These are phyloP conservation scores for Globisporangium cystogenes DNA, from an alignment of 352 stramenopile species.

Conservation along the genomic window DNA sequence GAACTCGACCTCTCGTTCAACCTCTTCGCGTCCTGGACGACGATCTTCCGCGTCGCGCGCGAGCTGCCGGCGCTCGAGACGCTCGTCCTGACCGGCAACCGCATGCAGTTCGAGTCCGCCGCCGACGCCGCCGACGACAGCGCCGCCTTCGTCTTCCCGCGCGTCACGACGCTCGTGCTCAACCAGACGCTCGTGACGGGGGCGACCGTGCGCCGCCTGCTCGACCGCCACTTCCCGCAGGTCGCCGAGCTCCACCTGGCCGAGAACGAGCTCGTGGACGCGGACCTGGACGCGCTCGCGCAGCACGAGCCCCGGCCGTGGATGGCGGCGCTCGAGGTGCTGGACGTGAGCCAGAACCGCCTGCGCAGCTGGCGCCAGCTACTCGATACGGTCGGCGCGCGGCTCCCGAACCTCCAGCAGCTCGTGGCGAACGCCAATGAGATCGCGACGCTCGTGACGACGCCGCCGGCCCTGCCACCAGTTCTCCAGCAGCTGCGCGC, in stretches of 20 bases:
- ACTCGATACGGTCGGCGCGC: constrained; percentile 22
- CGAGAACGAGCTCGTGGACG: constrained; percentile 47
- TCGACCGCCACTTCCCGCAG: constrained; percentile 46
- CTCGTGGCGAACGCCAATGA: constrained; percentile 61
- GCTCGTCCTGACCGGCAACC: constrained; percentile 69
- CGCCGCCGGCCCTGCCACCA: neutral
- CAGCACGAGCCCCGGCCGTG: constrained; percentile 9
- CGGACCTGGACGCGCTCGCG: constrained; percentile 22
- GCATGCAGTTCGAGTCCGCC: constrained; percentile 31
- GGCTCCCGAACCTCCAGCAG: constrained; percentile 45
- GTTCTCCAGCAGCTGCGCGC: constrained; percentile 44
- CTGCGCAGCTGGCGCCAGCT: constrained; percentile 48
- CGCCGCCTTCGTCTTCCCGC: constrained; percentile 15
- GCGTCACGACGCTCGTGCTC: constrained; percentile 60
- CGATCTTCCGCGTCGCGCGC: constrained; percentile 33
- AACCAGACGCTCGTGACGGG: constrained; percentile 56
- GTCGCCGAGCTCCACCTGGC: constrained; percentile 53
- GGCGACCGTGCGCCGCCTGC: constrained; percentile 25
- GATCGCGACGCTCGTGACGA: constrained; percentile 35
- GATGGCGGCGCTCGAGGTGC: constrained; percentile 28
- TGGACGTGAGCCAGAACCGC: constrained; percentile 65
- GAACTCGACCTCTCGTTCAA: constrained; percentile 79
- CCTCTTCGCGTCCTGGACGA: constrained; percentile 50
- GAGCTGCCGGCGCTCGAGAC: constrained; percentile 64
- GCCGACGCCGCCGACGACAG: neutral